phyloP scores from a whole-genome alignment of 345 rosid species.

The Populus ilicifolia region DNA sequence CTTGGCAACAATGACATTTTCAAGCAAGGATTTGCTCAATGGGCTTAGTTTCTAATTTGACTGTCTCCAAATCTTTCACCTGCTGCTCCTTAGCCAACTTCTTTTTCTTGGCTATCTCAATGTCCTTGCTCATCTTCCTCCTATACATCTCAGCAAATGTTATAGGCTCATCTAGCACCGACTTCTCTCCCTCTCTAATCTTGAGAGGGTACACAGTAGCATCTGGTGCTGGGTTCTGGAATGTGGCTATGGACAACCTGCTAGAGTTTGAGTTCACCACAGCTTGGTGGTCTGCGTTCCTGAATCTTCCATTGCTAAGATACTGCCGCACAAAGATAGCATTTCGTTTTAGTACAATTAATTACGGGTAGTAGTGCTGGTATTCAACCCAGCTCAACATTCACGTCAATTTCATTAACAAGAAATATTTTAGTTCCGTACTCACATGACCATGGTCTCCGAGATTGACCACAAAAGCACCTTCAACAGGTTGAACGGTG shows the following conservation, averaged over 20 bases:
- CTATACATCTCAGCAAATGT: constrained; percentile 35
- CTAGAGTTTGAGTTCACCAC: constrained; percentile 32
- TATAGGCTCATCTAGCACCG: constrained; percentile 23
- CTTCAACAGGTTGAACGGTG: constrained; percentile 87
- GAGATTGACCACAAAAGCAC: constrained; percentile 92
- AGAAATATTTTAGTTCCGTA: not conserved
- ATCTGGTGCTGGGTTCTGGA: constrained; percentile 33
- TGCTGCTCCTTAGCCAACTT: constrained; percentile 25
- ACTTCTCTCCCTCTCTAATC: constrained; percentile 22
- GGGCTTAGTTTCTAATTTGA: constrained; percentile 16
- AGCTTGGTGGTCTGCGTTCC: constrained; percentile 34
- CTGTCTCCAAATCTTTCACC: constrained; percentile 9
- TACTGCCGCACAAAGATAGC: constrained; percentile 10
- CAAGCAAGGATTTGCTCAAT: constrained; percentile 24
- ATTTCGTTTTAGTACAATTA: not conserved
- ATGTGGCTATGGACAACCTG: constrained; percentile 32
- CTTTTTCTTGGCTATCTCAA: constrained; percentile 25
- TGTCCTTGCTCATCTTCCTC: constrained; percentile 33
- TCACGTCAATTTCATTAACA: not conserved
- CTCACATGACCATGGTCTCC: constrained; percentile 97
- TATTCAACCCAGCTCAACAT: not conserved
- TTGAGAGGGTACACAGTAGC: constrained; percentile 30
- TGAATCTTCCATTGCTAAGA: constrained; percentile 35
- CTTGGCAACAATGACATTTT: not conserved
- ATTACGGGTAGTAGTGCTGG: not conserved